Evolutionary conservation across 805 yeast species (phyloP), one percentile per base, ranked within the genome.

Genomic region (Metschnikowia noctiluminum): DNA sequence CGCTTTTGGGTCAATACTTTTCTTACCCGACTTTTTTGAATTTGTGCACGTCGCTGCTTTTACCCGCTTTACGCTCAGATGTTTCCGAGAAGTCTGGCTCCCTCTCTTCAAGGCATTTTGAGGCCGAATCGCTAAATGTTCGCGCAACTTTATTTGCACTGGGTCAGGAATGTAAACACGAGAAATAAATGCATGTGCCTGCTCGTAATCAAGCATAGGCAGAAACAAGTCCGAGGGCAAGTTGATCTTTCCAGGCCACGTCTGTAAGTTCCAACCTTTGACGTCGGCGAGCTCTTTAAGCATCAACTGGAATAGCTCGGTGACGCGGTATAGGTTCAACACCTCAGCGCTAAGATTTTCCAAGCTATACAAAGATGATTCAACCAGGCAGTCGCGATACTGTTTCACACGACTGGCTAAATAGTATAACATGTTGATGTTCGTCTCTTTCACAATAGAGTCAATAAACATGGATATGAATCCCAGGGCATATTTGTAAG

Each of bases 201-300:
- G 85, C 13, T 71, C 67, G 2, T 78, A 61, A n/a, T 78, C 71
- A 8, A 71, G 69, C 73, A 85, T 80, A 1, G 87, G 80, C n/a
- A 73, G 68, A 64, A 77, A 89, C 8, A 87, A 62, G 60, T 89
- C 96, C n/a, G 74, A 66, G 0, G 92, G 84, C 15, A 89, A 63
- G 15, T 80, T 78, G 14, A 86, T 64, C 57, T 84, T 86, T 1
- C 92, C 95, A 0, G 96, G 95, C 82, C 91, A 90, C 0, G 90
- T 82, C 26, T 84, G 79, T 48, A 87, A 71, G 21, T 78, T 77
- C 96, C 96, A 89, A 40, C 73, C 75, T 57, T 77, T 82, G 26
- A 66, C 59, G 26, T 78, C 83, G 38, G 84, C 79, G 26, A 81
- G 66, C 48, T 78, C 81, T 46, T 82, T 78, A 40, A 89, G 72